These are phyloP conservation scores for Diaporthe amygdali DNA, from an alignment of 2,329 filamentous ascomycete genomes.

Conservation along the genomic window DNA sequence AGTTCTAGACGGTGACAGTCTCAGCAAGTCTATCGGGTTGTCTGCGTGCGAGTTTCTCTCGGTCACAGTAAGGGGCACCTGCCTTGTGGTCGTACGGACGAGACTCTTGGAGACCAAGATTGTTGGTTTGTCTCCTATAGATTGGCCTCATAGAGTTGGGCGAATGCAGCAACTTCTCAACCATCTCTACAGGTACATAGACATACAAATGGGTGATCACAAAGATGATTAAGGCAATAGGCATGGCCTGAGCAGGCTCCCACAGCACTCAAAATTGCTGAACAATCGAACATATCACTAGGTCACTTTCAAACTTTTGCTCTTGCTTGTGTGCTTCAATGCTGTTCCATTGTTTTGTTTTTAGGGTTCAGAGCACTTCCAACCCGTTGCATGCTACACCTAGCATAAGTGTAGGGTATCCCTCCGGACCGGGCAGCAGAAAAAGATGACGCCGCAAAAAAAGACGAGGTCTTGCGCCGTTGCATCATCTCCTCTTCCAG, in stretches of 20 bases:
- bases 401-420: constrained; percentile 28
- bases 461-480: background rate
- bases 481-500: constrained; percentile 33
- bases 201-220: too few species aligned
- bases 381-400: constrained; percentile 40
- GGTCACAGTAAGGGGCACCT: background rate
- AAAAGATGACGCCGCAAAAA: constrained; percentile 4
- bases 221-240: too few species aligned
- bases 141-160: too few species aligned
- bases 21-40: background rate
- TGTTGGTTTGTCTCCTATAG: background rate
- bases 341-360: constrained; percentile 36
- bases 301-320: background rate
- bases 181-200: too few species aligned
- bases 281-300: background rate
- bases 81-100: background rate
- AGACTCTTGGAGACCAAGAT: background rate
- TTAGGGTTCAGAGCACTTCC: constrained; percentile 40
- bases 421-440: constrained; percentile 20
- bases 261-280: background rate
- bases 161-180: background rate
- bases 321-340: constrained; percentile 26
- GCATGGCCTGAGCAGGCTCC: background rate
- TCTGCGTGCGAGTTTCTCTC: background rate
- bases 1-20: background rate